Conservation (phyloP, 495 filamentous ascomycete genomes). For the Lentithecium fluviatile region DNA sequence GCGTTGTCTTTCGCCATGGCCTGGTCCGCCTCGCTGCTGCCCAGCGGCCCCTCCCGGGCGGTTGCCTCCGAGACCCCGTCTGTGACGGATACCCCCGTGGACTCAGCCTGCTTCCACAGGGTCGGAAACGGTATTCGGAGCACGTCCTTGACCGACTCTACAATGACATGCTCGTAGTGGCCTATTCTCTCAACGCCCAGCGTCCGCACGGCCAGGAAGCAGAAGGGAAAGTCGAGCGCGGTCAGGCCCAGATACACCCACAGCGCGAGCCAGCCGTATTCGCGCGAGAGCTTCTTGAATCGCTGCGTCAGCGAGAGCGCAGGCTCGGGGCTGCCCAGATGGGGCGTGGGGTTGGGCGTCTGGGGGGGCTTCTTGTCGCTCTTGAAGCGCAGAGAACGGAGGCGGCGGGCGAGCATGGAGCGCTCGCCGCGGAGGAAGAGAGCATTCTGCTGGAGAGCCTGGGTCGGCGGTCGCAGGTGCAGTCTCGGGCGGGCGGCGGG, state of each 20-base stretch:
- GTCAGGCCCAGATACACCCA: slow-evolving; percentile 83
- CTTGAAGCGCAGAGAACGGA: slow-evolving; percentile 33
- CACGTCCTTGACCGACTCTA: slow-evolving; percentile 44
- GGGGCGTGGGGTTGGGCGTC: slow-evolving; percentile 35
- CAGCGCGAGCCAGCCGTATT: slow-evolving; percentile 93
- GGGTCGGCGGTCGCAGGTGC: not conserved
- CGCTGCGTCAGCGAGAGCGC: slow-evolving; percentile 61
- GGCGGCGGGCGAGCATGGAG: slow-evolving; percentile 13
- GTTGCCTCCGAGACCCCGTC: slow-evolving; percentile 22
- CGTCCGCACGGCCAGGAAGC: slow-evolving; percentile 78
- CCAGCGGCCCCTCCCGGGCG: slow-evolving; percentile 20
- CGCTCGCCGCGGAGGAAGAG: not conserved
- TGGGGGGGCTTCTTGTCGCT: slow-evolving; percentile 30
- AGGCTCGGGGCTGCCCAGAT: slow-evolving; percentile 37
- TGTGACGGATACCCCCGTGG: not conserved
- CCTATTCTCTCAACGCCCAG: slow-evolving; percentile 86
- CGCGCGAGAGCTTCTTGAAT: slow-evolving; percentile 77
- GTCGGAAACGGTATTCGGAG: slow-evolving; percentile 52
- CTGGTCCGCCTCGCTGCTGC: slow-evolving; percentile 46
- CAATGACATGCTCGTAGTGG: slow-evolving; percentile 51
- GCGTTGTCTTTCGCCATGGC: slow-evolving; percentile 37
- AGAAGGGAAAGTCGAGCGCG: slow-evolving; percentile 91
- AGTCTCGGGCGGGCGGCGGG: not conserved
- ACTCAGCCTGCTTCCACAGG: slow-evolving; percentile 25
- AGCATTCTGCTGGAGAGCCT: not conserved